These are phyloP conservation scores for Puccinia horiana DNA, from an alignment of 1,284 basidiomycete species.

Conservation along the genomic window DNA sequence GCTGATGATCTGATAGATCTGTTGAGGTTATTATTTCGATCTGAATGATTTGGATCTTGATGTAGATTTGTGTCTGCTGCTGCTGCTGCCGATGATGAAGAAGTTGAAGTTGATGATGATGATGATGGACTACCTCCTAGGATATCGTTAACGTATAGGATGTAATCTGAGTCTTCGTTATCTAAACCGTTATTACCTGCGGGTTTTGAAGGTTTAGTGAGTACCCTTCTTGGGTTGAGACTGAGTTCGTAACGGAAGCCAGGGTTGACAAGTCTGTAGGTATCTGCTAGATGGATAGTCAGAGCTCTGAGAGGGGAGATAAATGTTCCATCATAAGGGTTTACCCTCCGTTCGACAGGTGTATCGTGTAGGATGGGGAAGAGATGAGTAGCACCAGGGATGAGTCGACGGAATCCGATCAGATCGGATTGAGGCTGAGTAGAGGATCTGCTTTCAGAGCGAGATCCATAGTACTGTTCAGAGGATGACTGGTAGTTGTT, in stretches of 20 bases:
- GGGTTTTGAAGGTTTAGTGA: conserved; percentile 93
- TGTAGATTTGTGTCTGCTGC: neutral
- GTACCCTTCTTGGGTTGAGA: conserved; percentile 85
- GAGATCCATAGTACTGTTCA: conserved; percentile 46
- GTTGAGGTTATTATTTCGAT: neutral
- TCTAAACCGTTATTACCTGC: conserved; percentile 90
- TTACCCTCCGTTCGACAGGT: conserved; percentile 25
- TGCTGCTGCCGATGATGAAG: neutral
- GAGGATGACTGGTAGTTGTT: neutral
- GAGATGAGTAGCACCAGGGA: conserved; percentile 15
- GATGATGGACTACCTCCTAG: conserved; percentile 65
- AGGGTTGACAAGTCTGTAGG: conserved; percentile 88
- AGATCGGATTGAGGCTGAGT: conserved; percentile 14
- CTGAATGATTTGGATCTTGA: neutral
- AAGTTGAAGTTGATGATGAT: conserved; percentile 36
- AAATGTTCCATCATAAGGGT: conserved; percentile 37
- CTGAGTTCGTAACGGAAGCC: conserved; percentile 86
- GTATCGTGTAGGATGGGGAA: conserved; percentile 25
- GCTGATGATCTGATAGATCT: neutral
- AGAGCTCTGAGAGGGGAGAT: conserved; percentile 74
- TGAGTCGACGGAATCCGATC: conserved; percentile 34
- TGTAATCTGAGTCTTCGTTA: conserved; percentile 96
- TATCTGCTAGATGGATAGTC: conserved; percentile 80
- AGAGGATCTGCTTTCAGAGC: conserved; percentile 35
- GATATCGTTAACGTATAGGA: conserved; percentile 94